Evolutionary conservation across 192 early-diverging fungal species (phyloP), one percentile per base, ranked within the genome.

Genomic region (Podila verticillata): DNA sequence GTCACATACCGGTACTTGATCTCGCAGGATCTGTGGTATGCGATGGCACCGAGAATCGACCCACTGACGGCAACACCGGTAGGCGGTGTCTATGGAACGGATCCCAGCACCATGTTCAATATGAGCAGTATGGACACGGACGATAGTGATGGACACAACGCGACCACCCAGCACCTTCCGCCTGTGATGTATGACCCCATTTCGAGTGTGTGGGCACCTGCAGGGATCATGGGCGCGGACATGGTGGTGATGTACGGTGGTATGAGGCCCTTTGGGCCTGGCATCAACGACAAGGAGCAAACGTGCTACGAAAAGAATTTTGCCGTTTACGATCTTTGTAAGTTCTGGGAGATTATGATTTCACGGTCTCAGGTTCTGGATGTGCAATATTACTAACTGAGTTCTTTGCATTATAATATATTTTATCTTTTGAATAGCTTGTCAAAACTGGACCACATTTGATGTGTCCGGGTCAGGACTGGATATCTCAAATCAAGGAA

Each of bases 221-320:
- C 68, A 22, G 73, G 47, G 12, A 22, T 82, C 28, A 68, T 75
- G 65, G 73, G 59, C 44, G 60, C 72, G 28, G 73, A 82, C 22
- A 64, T 22, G 12, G 81, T 74, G 6, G 63, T 82, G 17, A 60
- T 82, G 10, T 82, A 72, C 57, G 81, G 81, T n/a, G 81, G 81
- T 7, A 74, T 75, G 68, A 28, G 59, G 15, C 73, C 73, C 3
- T 71, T 60, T 44, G 74, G 68, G 39, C 69, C 56, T 3, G 81
- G 81, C 3, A 12, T 70, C 56, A 65, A 36, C 26, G 63, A 66
- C 0, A 28, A 24, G 17, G 70, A 63, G 3, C 48, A 61, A 15
- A 31, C 68, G 5, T 82, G 81, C 34, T 82, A 63, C 34, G 56
- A 67, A 56, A 59, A 63, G 17, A 72, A 51, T 9, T 28, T 82